phyloP scores from a whole-genome alignment of 2,329 filamentous ascomycete species.

The Cladophialophora bantiana region DNA sequence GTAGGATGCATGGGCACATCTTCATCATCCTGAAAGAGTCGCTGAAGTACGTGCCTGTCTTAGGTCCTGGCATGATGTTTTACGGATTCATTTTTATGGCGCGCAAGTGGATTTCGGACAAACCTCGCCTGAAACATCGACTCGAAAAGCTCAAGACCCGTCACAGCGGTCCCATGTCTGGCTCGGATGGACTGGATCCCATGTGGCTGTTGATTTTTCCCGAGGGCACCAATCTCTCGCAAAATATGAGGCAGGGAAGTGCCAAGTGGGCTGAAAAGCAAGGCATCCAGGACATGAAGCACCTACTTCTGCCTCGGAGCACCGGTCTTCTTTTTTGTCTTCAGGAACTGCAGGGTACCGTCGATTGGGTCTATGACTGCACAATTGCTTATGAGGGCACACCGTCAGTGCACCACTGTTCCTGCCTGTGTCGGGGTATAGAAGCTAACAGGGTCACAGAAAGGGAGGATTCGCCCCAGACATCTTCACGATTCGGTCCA shows the following conservation, averaged over 20 bases:
- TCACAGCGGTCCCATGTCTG: constrained; percentile 57
- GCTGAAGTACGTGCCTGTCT: constrained; percentile 66
- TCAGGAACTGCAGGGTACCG: constrained; percentile 63
- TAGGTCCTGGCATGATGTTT: constrained; percentile 69
- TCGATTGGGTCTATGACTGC: constrained; percentile 75
- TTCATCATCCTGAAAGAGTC: constrained; percentile 73
- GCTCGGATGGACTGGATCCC: constrained; percentile 59
- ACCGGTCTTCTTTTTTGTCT: constrained; percentile 69
- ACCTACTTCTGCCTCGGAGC: constrained; percentile 66
- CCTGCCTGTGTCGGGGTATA: background rate
- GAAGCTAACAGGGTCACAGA: constrained; percentile 51
- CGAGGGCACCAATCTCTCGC: constrained; percentile 68
- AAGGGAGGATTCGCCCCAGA: constrained; percentile 87
- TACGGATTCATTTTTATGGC: constrained; percentile 72
- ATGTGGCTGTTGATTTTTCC: constrained; percentile 74
- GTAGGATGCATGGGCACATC: constrained; percentile 69
- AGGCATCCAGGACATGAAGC: constrained; percentile 63
- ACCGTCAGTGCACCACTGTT: constrained; percentile 67
- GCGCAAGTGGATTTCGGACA: constrained; percentile 68
- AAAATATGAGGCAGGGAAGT: constrained; percentile 63
- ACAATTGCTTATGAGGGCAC: constrained; percentile 95
- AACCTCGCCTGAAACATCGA: constrained; percentile 64
- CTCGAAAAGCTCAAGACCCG: constrained; percentile 62
- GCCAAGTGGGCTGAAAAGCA: constrained; percentile 65
- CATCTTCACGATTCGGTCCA: constrained; percentile 83